Base-by-base conservation (phyloP, 2,329 filamentous ascomycete genomes). In the Aspergillus glaucus region DNA sequence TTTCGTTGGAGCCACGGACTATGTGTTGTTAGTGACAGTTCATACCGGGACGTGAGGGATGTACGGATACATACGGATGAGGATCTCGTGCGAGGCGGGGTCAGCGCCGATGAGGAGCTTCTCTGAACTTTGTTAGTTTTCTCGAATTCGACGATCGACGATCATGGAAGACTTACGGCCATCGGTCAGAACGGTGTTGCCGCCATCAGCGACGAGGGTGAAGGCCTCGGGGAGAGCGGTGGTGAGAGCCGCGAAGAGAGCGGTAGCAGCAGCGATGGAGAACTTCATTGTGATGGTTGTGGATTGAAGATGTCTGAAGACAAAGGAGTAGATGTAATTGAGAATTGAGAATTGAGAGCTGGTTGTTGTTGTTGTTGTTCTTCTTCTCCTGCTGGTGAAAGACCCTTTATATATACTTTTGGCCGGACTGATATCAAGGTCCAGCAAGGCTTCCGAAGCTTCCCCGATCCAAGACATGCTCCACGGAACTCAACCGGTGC, bases 51-150 rank as follows among this genome's bases (percentile, higher is more conserved):
- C 10, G 17, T 12, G 15, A 40, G 37, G 10, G 19, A 10, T 19
- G 51, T 49, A 45, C 49, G 55, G 52, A 63, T 28, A 50, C 57
- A 56, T 57, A 62, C 60, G 59, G 55, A 63, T 60, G 42, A 60
- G 57, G 41, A 62, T 56, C 22, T 60, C 53, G 24, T 59, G 52
- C 45, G 30, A 45, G 37, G 51, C 54, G 45, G 54, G 50, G 36
- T 58, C 56, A 37, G 46, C 53, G 44, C 54, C 54, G 44, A 58
- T 47, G 41, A 55, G 62, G 49, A 55, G 50, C 47, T 57, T 54
- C 41, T 60, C 60, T 62, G 3, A 3, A 2, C 14, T 2, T 19
- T 44, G 19, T 40, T 40, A 40, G 37, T 37, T 10, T 22, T 40
- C 37, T 12, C 5, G 45, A 46, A 30, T 17, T 7, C 6, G 10